Percentiles rank a stretch among this genome's conserved stretches.
phyloP scores from a whole-genome alignment of 1,284 basidiomycete genomes.

The Thecaphora thlaspeos region DNA sequence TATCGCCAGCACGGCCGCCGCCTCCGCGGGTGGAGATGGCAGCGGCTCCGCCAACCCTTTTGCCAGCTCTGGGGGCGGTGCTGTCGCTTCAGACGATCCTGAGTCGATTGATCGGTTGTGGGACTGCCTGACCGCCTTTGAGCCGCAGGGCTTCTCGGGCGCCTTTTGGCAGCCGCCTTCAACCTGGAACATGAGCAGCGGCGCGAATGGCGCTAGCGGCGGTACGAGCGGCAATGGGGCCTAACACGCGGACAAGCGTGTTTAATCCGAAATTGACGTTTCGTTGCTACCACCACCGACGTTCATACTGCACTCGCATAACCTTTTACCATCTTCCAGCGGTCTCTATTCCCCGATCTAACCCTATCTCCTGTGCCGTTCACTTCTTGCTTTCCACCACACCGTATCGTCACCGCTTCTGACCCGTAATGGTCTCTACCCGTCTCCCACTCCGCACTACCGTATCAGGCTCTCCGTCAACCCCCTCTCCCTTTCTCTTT shows the following conservation, averaged over 20 bases:
- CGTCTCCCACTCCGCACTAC: no score
- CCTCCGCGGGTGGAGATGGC: constrained; percentile 3
- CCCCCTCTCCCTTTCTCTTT: no score
- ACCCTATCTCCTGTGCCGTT: no score
- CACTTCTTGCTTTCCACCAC: no score
- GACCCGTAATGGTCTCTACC: no score
- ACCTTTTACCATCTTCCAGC: no score
- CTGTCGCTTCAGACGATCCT: constrained; percentile 18
- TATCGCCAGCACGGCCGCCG: constrained; percentile 1
- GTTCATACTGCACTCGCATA: no score
- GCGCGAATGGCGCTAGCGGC: background rate
- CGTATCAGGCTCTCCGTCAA: no score
- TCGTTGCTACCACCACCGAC: no score
- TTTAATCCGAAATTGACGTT: no score
- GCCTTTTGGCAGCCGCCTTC: constrained; percentile 38
- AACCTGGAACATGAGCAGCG: constrained; percentile 21
- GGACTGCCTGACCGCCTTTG: constrained; percentile 38
- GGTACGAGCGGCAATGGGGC: background rate
- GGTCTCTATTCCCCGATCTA: no score
- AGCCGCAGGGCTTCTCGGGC: constrained; percentile 7
- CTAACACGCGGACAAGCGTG: background rate
- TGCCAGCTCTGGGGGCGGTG: background rate
- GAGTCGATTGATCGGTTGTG: constrained; percentile 35
- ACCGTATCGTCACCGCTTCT: no score
- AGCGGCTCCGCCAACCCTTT: constrained; percentile 1